Evolutionary conservation across 257 asterid genomes (phyloP).

Genomic region (Fraxinus americana): DNA sequence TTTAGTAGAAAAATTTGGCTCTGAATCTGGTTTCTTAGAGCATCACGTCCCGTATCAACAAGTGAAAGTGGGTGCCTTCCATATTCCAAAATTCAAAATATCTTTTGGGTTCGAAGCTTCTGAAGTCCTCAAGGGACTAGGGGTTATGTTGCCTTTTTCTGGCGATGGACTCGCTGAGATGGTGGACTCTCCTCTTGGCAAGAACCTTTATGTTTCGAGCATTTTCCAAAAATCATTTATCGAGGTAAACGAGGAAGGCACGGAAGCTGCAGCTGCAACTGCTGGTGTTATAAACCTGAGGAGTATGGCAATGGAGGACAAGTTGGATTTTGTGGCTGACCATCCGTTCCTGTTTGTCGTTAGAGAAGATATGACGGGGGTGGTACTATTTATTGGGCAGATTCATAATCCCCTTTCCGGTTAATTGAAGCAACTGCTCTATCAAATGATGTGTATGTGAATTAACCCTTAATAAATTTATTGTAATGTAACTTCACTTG

Average conservation of each 20-base stretch:
- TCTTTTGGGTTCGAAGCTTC: conserved; percentile 4
- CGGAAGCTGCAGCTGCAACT: conserved; percentile 23
- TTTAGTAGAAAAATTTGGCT: background rate
- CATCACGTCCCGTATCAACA: background rate
- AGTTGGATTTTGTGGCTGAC: conserved; percentile 24
- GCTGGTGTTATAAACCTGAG: background rate
- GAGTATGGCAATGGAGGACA: background rate
- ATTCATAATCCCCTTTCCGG: conserved; percentile 13
- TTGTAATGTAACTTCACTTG: background rate
- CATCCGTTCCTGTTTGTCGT: conserved; percentile 27
- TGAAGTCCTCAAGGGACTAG: background rate
- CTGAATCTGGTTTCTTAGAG: background rate
- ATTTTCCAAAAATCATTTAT: conserved; percentile 19
- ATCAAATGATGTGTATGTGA: background rate
- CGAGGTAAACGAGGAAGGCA: conserved; percentile 22
- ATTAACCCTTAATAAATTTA: background rate
- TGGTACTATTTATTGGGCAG: conserved; percentile 18
- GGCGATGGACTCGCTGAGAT: conserved; percentile 5
- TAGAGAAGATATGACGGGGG: conserved; percentile 23
- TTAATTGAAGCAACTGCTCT: background rate
- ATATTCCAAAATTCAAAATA: conserved; percentile 1
- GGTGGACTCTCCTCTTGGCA: conserved; percentile 8
- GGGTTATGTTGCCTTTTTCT: conserved; percentile 3
- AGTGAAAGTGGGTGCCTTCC: background rate
- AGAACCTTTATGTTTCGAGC: background rate